Conservation (phyloP, 768 basidiomycete genomes). For the Leucocoprinus leucothites region DNA sequence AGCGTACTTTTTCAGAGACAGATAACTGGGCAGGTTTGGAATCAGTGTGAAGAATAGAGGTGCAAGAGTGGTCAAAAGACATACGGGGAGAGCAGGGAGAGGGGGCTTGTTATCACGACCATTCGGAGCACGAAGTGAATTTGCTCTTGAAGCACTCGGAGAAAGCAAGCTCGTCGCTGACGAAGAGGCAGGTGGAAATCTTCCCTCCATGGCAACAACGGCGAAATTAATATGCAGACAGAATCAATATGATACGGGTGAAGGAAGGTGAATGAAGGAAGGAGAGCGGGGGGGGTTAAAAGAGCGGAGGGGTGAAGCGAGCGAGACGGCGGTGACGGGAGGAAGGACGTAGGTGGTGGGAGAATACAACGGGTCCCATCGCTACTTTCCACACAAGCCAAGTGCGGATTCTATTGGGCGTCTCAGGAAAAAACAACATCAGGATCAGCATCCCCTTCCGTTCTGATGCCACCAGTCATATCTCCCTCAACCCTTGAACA, state of each 20-base stretch:
- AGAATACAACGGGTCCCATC: neutral
- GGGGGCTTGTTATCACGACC: neutral
- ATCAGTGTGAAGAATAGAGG: no score
- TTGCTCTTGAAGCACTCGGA: neutral
- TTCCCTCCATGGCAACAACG: constrained; percentile 1
- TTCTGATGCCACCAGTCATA: neutral
- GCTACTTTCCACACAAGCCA: no score
- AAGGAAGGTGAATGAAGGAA: neutral
- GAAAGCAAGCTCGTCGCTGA: constrained; percentile 14
- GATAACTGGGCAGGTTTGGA: constrained; percentile 13
- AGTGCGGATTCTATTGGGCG: neutral
- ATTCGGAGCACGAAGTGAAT: neutral
- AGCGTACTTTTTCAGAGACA: constrained; percentile 26
- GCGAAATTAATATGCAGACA: neutral
- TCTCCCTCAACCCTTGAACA: neutral
- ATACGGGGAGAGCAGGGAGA: constrained; percentile 16
- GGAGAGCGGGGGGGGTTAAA: neutral
- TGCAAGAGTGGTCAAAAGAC: neutral
- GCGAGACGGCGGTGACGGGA: neutral
- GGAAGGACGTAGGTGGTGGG: neutral
- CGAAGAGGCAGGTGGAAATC: constrained; percentile 4
- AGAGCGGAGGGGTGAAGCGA: neutral
- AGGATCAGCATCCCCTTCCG: neutral
- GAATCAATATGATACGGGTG: neutral
- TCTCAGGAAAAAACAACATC: neutral